Evolutionary conservation across 805 yeast genomes (phyloP), one percentile per base, ranked within the genome.

Genomic region (Wickerhamiella occidentalis): DNA sequence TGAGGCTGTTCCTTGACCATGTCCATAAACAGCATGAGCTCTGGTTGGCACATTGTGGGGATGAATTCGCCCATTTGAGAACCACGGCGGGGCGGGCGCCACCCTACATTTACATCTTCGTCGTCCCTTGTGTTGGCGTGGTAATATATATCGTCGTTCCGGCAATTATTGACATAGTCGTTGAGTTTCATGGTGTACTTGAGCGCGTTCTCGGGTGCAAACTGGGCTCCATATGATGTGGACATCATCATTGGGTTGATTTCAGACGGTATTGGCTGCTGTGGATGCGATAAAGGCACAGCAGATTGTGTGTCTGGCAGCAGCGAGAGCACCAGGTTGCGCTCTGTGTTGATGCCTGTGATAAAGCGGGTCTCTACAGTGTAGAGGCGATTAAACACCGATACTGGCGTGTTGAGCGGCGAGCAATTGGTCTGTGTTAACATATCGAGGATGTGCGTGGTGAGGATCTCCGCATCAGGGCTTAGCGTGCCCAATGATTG

Each of bases 41-140:
- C 48, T 2, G 52, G 52, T n/a, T 35, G 47, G 35, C 41, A 23
- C 52, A 45, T 45, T 17, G 19, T 38, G 21, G 52, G 52, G 17
- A 49, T 45, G 23, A 49, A 49, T 35, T 49, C 51, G 21, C 42
- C 37, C 42, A 45, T 45, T 28, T 45, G 43, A 2, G 43, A 37
- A 9, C 48, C 43, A 3, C 48, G 22, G 29, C 48, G 42, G 25
- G 30, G 15, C 7, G 18, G 13, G 18, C 23, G 13, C 49, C 44
- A 40, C 15, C 8, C 23, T 3, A 23, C 6, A 11, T 17, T 40
- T 4, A 25, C 19, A 19, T 25, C 41, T 9, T 18, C 33, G 30
- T 17, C 12, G 17, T 11, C 25, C 9, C 15, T 4, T 42, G 15
- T 28, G 6, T 23, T 17, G 2, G 21, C 38, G 12, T 40, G 35